These are phyloP conservation scores for Ascochyta clinopodiicola DNA, from an alignment of 2,329 filamentous ascomycete genomes.

Conservation along the genomic window DNA sequence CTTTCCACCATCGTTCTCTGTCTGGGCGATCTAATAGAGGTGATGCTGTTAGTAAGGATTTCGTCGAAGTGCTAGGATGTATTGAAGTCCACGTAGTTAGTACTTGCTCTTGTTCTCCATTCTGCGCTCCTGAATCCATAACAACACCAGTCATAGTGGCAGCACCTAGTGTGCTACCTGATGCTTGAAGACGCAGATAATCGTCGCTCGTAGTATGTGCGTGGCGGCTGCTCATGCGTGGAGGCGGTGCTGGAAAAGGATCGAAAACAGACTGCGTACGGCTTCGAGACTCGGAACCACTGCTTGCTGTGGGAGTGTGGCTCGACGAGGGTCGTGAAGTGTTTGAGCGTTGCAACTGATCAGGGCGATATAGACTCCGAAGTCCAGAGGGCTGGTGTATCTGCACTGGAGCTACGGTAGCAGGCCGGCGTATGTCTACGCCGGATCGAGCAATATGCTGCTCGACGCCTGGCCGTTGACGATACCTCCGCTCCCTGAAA, in stretches of 20 bases:
- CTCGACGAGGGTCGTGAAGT: conserved; percentile 24
- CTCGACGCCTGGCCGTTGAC: conserved; percentile 1
- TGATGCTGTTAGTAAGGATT: conserved; percentile 9
- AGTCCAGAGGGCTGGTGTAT: conserved; percentile 28
- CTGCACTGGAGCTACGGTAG: conserved; percentile 19
- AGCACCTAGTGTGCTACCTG: not conserved
- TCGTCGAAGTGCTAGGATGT: conserved; percentile 3
- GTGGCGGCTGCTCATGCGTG: conserved; percentile 26
- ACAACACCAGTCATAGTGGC: not conserved
- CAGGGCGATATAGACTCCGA: conserved; percentile 27
- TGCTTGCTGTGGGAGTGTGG: conserved; percentile 18
- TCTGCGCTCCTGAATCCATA: not conserved
- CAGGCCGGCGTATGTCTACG: conserved; percentile 1
- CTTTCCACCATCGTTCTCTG: conserved; percentile 35
- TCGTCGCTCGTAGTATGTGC: conserved; percentile 17
- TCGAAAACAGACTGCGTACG: conserved; percentile 19
- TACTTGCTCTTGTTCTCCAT: conserved; percentile 16
- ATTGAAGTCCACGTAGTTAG: conserved; percentile 6
- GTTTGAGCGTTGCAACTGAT: conserved; percentile 13
- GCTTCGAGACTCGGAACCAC: conserved; percentile 2
- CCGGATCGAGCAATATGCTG: not conserved
- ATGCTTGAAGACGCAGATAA: not conserved
- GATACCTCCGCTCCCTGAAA: conserved; percentile 9
- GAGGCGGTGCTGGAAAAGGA: conserved; percentile 17
- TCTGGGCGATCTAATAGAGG: conserved; percentile 22